A percentile compares a stretch with the other conserved stretches of the same genome.
These are phyloP conservation scores for Juglanconis oblonga DNA, from an alignment of 2,329 filamentous ascomycete genomes.

Conservation along the genomic window DNA sequence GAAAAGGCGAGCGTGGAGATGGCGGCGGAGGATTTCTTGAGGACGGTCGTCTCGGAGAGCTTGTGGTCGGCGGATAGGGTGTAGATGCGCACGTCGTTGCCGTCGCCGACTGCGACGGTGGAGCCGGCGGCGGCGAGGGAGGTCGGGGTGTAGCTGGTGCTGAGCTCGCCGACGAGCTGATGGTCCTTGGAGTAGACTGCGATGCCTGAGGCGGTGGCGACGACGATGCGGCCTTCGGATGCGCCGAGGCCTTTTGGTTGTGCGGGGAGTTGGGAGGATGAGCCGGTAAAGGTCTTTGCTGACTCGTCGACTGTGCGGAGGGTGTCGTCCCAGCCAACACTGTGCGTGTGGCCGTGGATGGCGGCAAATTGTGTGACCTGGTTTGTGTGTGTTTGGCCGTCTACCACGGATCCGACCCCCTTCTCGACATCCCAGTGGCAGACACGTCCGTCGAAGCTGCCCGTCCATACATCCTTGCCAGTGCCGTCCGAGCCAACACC, in stretches of 20 bases:
- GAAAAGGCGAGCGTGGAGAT: constrained; percentile 86
- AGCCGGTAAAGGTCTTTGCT: constrained; percentile 72
- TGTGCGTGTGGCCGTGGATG: constrained; percentile 66
- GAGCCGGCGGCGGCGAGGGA: constrained; percentile 67
- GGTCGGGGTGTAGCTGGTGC: constrained; percentile 64
- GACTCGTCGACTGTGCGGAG: constrained; percentile 74
- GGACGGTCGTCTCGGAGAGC: constrained; percentile 51
- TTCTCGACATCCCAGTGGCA: constrained; percentile 76
- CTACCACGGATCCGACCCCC: constrained; percentile 67
- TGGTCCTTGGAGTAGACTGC: constrained; percentile 54
- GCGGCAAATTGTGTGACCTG: constrained; percentile 76
- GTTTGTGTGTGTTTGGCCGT: constrained; percentile 80
- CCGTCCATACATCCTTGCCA: constrained; percentile 72
- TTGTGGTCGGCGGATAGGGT: constrained; percentile 54
- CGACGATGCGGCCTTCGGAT: constrained; percentile 48
- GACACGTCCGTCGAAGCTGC: constrained; percentile 87
- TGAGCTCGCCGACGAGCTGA: constrained; percentile 55
- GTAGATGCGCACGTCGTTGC: constrained; percentile 74
- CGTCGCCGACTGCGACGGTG: constrained; percentile 69
- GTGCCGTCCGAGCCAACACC: constrained; percentile 54
- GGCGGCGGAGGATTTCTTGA: constrained; percentile 66
- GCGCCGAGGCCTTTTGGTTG: constrained; percentile 77
- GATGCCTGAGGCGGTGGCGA: constrained; percentile 54
- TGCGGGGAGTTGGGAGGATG: constrained; percentile 63
- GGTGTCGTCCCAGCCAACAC: constrained; percentile 91